A percentile compares a stretch with the other conserved stretches of the same genome.
These are phyloP conservation scores for Pseudopithomyces maydicus DNA, from an alignment of 2,329 filamentous ascomycete species.

Conservation along the genomic window DNA sequence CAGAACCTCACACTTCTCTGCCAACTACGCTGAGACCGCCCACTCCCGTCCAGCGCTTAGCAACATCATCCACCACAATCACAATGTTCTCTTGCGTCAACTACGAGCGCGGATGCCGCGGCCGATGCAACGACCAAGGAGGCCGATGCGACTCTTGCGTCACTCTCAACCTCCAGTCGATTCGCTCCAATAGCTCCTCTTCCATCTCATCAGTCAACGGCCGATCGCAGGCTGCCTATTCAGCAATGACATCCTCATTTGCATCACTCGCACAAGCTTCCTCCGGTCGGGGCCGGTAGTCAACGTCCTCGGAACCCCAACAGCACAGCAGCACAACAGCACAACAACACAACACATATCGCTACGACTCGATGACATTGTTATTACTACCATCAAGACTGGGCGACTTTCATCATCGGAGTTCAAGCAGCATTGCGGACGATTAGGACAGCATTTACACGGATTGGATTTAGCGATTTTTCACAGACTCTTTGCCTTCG, in stretches of 20 bases:
- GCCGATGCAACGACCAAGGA: conserved; percentile 45
- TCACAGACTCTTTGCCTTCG: neutral
- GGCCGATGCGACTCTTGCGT: conserved; percentile 47
- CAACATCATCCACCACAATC: conserved; percentile 12
- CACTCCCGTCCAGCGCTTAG: neutral
- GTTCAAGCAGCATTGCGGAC: neutral
- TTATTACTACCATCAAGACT: conserved; percentile 5
- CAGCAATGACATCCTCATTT: conserved; percentile 48
- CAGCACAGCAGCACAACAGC: conserved; percentile 11
- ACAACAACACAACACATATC: neutral
- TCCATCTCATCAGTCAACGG: conserved; percentile 35
- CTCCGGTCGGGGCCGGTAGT: conserved; percentile 30
- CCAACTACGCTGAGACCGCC: neutral
- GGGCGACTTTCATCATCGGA: conserved; percentile 8
- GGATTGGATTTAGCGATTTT: conserved; percentile 1
- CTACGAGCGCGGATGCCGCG: conserved; percentile 51
- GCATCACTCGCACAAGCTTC: conserved; percentile 43
- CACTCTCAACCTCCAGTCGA: conserved; percentile 45
- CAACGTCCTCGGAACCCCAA: neutral
- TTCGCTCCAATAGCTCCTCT: conserved; percentile 39
- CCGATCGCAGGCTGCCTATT: conserved; percentile 37
- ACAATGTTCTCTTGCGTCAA: conserved; percentile 52
- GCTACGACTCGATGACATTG: conserved; percentile 6
- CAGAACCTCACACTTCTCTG: neutral
- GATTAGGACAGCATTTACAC: conserved; percentile 11